Base-by-base conservation (phyloP, 2,329 filamentous ascomycete species). In the Ascochyta koolunga region DNA sequence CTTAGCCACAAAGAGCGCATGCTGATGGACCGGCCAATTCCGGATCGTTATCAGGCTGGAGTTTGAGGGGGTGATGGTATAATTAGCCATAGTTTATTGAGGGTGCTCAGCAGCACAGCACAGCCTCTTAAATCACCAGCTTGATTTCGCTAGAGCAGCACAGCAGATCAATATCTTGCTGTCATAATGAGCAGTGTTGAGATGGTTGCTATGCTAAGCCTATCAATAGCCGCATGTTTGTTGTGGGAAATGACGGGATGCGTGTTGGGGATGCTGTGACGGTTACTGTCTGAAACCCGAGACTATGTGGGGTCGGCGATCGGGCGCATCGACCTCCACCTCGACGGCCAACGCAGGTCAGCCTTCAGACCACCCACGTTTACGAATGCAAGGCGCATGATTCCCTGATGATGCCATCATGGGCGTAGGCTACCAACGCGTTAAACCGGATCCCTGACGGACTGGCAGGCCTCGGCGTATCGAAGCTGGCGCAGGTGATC, bases 351-450 rank as follows among this genome's bases (percentile, higher is more conserved):
- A 42, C 40, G 46, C 60, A 33, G 31, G 31, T 59, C 64, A 63
- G 65, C 67, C 62, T 66, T 65, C 67, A 65, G 62, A 63, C 60
- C 59, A 64, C 64, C 68, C 71, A 73, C 69, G 69, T 71, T 70
- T 54, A 59, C 58, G 40, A 58, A 61, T 41, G 33, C 60, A 63
- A 49, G 68, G 65, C 67, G 67, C 64, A 68, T 69, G 70, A 72
- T 65, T 61, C 56, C 57, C 40, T 56, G 58, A 68, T 67, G 62
- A 68, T 70, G 67, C 59, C 68, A 69, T 68, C 62, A 61, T 65
- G 59, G 58, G 50, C 54, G 41, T 54, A 53, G 53, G 41, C 54
- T 42, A 41, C 47, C 24, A 48, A 49, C 58, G 56, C 58, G 56
- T 61, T 65, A 61, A 66, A 62, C 65, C 65, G 61, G 67, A 62